Percentiles rank a stretch among this genome's conserved stretches.
phyloP scores from a whole-genome alignment of 352 stramenopile species.

The Phytophthora tentaculata region DNA sequence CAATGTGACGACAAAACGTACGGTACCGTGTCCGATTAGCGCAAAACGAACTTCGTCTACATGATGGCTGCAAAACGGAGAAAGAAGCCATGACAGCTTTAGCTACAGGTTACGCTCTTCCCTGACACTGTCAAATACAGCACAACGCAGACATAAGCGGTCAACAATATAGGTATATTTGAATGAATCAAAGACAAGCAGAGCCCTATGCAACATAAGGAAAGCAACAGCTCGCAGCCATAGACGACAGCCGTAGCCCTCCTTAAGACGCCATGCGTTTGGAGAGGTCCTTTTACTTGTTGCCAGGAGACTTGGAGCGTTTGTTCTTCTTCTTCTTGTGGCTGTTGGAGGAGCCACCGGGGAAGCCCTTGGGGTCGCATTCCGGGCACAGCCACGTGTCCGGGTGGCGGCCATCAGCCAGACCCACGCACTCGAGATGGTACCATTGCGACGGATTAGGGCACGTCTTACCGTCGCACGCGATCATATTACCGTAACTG shows the following conservation, averaged over 20 bases:
- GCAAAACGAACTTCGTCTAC: constrained; percentile 25
- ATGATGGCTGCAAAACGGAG: background rate
- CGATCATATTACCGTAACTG: constrained; percentile 91
- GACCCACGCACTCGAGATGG: constrained; percentile 85
- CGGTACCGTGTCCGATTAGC: constrained; percentile 15
- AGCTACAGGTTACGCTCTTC: background rate
- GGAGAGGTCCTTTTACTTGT: constrained; percentile 45
- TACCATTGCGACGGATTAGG: constrained; percentile 90
- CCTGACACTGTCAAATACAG: background rate
- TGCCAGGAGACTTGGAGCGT: constrained; percentile 80
- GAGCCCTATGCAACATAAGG: background rate
- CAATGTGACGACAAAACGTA: constrained; percentile 23
- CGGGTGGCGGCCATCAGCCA: constrained; percentile 79
- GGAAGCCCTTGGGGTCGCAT: constrained; percentile 83
- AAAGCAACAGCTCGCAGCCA: background rate
- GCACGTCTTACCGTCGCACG: constrained; percentile 88
- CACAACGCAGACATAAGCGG: constrained; percentile 5
- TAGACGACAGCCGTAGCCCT: too few relatives aligned
- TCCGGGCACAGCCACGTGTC: constrained; percentile 89
- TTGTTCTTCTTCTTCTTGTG: constrained; percentile 91
- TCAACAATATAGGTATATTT: constrained; percentile 39
- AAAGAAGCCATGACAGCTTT: background rate
- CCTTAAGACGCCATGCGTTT: constrained; percentile 4
- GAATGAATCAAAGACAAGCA: constrained; percentile 29
- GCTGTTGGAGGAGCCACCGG: constrained; percentile 58